A percentile compares a stretch with the other conserved stretches of the same genome.
phyloP scores from a whole-genome alignment of 1,284 basidiomycete species.

The Puccinia coronata region DNA sequence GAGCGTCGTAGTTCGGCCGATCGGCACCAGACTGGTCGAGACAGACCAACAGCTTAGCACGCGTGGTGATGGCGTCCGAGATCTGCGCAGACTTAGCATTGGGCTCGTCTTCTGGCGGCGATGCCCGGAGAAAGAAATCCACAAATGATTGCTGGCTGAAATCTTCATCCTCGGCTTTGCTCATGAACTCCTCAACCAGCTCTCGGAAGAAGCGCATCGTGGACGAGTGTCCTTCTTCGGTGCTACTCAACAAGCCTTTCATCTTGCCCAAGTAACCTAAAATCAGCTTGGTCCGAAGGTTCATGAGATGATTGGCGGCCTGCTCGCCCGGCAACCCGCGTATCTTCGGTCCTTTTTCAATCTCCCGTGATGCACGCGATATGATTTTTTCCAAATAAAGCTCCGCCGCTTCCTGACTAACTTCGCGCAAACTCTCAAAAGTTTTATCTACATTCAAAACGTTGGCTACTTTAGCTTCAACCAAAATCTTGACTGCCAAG shows the following conservation, averaged over 20 bases:
- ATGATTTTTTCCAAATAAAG: conserved; percentile 40
- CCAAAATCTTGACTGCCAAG: conserved; percentile 68
- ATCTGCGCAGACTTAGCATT: background rate
- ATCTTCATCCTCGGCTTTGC: background rate
- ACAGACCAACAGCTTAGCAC: conserved; percentile 72
- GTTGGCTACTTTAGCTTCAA: conserved; percentile 23
- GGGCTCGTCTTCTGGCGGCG: background rate
- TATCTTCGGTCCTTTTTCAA: background rate
- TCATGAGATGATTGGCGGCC: background rate
- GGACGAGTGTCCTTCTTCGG: background rate
- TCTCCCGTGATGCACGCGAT: background rate
- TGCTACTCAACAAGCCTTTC: conserved; percentile 6
- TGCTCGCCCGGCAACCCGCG: background rate
- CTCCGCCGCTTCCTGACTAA: conserved; percentile 22
- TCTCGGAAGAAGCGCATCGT: conserved; percentile 14
- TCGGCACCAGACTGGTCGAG: conserved; percentile 67
- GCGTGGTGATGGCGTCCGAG: conserved; percentile 12
- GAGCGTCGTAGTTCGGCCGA: conserved; percentile 65
- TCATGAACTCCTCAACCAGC: conserved; percentile 24
- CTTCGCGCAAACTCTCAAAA: conserved; percentile 26
- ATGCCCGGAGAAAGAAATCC: conserved; percentile 13
- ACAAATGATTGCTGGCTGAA: conserved; percentile 7
- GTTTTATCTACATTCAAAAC: conserved; percentile 15
- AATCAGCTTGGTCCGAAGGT: conserved; percentile 28
- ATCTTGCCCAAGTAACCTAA: conserved; percentile 35